Evolutionary conservation across 306 rosid genomes (phyloP).

Genomic region (Lablab purpureus): DNA sequence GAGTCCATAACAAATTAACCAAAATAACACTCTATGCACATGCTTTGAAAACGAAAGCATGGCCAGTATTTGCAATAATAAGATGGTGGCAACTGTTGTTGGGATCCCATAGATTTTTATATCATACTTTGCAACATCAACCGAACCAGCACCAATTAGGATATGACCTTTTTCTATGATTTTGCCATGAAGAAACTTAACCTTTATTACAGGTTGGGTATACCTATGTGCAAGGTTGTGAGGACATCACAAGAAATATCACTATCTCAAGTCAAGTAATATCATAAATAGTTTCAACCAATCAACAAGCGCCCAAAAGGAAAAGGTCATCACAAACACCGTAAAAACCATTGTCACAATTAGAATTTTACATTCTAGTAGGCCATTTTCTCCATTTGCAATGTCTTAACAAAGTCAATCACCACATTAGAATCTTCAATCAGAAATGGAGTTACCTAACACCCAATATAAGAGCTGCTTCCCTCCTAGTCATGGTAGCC

Average conservation of each 20-base stretch:
- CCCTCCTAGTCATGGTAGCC: conserved; percentile 76
- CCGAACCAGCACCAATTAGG: neutral
- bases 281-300: neutral
- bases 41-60: neutral
- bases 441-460: conserved; percentile 61
- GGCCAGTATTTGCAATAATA: conserved; percentile 1
- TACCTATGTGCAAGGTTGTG: neutral
- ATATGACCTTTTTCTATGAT: neutral
- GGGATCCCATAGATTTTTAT: neutral
- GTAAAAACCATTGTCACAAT: neutral
- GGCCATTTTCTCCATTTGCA: neutral
- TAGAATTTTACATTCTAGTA: neutral
- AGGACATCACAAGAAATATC: neutral
- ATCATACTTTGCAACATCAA: conserved; percentile 3
- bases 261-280: conserved; percentile 2
- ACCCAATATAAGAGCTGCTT: conserved; percentile 84
- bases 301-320: neutral
- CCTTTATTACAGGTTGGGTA: neutral
- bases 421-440: neutral
- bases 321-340: neutral
- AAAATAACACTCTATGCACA: neutral
- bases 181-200: neutral
- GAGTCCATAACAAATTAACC: conserved; percentile 7
- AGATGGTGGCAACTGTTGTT: neutral
- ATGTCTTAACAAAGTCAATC: neutral